Conservation (phyloP, 1,284 basidiomycete species). For the Cryptococcus sp. region DNA sequence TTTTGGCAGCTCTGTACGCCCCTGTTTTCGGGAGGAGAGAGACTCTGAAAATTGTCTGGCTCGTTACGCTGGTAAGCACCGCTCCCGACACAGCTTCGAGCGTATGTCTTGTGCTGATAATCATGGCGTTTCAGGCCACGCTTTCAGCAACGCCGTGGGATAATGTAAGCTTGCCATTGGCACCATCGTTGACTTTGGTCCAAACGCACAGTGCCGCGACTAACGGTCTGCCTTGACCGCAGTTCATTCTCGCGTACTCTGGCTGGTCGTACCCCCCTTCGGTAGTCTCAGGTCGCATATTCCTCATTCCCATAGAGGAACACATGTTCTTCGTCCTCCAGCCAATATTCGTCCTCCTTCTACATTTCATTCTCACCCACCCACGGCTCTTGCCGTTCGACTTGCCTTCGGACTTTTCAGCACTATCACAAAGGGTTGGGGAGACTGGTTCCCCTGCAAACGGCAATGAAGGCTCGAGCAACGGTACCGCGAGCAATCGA, state of each 20-base stretch:
- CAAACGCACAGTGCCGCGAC: background rate
- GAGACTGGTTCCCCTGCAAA: background rate
- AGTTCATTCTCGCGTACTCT: conserved; percentile 29
- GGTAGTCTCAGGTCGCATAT: conserved; percentile 35
- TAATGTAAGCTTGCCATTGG: conserved; percentile 29
- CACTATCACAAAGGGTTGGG: background rate
- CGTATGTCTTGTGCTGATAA: background rate
- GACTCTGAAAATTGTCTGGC: conserved; percentile 36
- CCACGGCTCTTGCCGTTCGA: conserved; percentile 31
- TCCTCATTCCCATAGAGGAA: conserved; percentile 44
- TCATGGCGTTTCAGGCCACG: conserved; percentile 25
- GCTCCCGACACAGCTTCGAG: background rate
- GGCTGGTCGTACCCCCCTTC: conserved; percentile 39
- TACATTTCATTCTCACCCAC: conserved; percentile 33
- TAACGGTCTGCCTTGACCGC: background rate
- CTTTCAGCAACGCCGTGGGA: conserved; percentile 48
- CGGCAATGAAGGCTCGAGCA: background rate
- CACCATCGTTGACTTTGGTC: background rate
- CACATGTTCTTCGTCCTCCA: conserved; percentile 48
- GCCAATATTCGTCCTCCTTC: conserved; percentile 35
- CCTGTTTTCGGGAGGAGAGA: conserved; percentile 42
- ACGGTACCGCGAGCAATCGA: background rate
- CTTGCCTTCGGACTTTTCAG: conserved; percentile 1
- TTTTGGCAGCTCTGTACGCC: conserved; percentile 28
- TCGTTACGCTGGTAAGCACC: conserved; percentile 38